These are phyloP conservation scores for Coniochaeta sp. DNA, from an alignment of 2,329 filamentous ascomycete genomes.

Conservation along the genomic window DNA sequence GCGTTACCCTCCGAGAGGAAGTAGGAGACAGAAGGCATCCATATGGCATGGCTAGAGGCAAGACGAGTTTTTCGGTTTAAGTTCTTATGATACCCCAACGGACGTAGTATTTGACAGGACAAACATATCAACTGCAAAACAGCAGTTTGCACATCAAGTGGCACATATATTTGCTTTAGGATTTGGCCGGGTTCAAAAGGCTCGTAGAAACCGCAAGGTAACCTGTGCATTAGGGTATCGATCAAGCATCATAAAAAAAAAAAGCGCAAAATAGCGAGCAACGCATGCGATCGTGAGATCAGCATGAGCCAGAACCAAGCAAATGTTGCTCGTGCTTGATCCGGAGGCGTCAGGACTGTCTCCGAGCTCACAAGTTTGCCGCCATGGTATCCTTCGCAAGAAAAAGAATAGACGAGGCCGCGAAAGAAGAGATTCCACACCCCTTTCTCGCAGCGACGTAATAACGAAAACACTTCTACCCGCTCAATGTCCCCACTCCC, in stretches of 20 bases:
- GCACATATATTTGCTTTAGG: neutral
- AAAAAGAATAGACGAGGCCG: neutral
- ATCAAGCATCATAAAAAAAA: neutral
- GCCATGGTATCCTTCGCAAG: neutral
- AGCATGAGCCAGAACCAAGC: neutral
- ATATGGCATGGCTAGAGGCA: too few relatives aligned
- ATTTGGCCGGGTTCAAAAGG: neutral
- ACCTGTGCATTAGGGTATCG: slow-evolving; percentile 3
- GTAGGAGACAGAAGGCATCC: too few relatives aligned
- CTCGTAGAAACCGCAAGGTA: neutral
- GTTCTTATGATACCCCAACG: too few relatives aligned
- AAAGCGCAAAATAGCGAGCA: neutral
- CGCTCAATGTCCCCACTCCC: too few relatives aligned
- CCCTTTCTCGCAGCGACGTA: neutral
- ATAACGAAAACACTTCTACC: neutral
- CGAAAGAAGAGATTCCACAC: neutral
- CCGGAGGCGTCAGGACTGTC: neutral
- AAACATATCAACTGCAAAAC: too few relatives aligned
- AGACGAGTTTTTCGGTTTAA: too few relatives aligned
- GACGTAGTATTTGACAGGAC: too few relatives aligned
- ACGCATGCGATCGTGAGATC: neutral
- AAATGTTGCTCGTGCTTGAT: neutral
- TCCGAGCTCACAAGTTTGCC: neutral
- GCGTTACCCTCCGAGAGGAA: too few relatives aligned
- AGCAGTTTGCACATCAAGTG: neutral